Evolutionary conservation across 169 alveolate species (phyloP), one percentile per base, ranked within the genome.

Genomic region (Eimeria acervulina): DNA sequence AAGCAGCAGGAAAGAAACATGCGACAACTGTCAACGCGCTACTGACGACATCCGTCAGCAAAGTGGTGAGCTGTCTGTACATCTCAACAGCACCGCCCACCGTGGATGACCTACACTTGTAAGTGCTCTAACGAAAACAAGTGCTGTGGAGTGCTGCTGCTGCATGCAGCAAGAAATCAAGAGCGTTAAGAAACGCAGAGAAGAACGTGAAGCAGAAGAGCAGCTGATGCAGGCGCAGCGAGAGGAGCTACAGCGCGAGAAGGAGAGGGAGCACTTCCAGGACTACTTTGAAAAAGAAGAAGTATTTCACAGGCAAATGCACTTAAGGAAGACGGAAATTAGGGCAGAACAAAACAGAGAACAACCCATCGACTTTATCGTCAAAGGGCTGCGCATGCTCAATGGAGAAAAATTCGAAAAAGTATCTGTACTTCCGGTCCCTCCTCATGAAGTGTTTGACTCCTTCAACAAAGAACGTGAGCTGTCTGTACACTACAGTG

Each of bases 201-300:
- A 95, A 68, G 96, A 95, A 92, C 59, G 97, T 7, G 97, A 95
- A 66, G 70, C 81, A 68, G 97, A 95, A 83, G 95, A 90, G 66
- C 81, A 8, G 59, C 63, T 89, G 31, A 28, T 95, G 93, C 95
- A 90, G 89, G 94, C 74, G 33, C 97, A 95, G 70, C 88, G 97
- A 33, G 95, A 87, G 23, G 88, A 72, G 88, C 80, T 87, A 72
- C 94, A 81, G 72, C 52, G 96, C 33, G 96, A 95, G 88, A 85
- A 74, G 72, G 96, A 95, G 51, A 44, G 74, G 26, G 96, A 95
- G 85, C 94, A 95, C 38, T 95, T 59, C 38, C 95, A 40, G 74
- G 96, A 95, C 19, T 95, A 83, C 66, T 89, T 89, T 15, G 83
- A 85, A 72, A 95, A 95, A 68, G 96, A 95, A 47, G 95, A 95